phyloP scores from a whole-genome alignment of 768 basidiomycete species.

The Collybiopsis luxurians region DNA sequence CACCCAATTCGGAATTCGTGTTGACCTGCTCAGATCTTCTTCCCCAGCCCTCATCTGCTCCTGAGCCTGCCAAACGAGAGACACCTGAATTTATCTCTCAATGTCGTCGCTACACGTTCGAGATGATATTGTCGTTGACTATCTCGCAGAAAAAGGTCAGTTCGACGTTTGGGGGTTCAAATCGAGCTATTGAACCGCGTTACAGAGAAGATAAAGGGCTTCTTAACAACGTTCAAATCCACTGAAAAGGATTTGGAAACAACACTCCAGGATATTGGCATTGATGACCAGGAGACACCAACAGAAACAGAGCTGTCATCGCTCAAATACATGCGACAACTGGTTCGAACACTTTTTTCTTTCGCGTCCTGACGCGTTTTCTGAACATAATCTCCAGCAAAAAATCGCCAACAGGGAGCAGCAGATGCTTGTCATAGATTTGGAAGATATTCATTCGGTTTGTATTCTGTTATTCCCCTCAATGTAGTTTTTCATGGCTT shows the following conservation, averaged over 20 bases:
- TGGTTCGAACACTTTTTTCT: conserved; percentile 50
- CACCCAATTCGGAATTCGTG: neutral
- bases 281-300: conserved; percentile 47
- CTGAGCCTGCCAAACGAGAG: neutral
- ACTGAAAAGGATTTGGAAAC: conserved; percentile 64
- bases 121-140: conserved; percentile 58
- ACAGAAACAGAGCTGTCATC: conserved; percentile 33
- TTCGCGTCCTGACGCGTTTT: conserved; percentile 19
- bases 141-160: conserved; percentile 71
- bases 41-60: conserved; percentile 15
- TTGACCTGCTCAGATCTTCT: conserved; percentile 15
- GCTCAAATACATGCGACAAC: conserved; percentile 79
- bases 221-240: conserved; percentile 67
- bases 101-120: conserved; percentile 64
- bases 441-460: conserved; percentile 84
- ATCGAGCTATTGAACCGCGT: conserved; percentile 7
- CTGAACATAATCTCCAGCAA: conserved; percentile 57
- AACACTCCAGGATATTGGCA: conserved; percentile 68
- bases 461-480: conserved; percentile 18
- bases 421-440: conserved; percentile 81
- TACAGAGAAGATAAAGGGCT: conserved; percentile 65
- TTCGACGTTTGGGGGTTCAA: neutral
- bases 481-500: conserved; percentile 8
- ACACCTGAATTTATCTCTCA: neutral
- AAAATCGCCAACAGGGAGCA: conserved; percentile 90